A percentile compares a stretch with the other conserved stretches of the same genome.
Conservation (phyloP, 495 filamentous ascomycete species). For the Penicillium samsonianum region DNA sequence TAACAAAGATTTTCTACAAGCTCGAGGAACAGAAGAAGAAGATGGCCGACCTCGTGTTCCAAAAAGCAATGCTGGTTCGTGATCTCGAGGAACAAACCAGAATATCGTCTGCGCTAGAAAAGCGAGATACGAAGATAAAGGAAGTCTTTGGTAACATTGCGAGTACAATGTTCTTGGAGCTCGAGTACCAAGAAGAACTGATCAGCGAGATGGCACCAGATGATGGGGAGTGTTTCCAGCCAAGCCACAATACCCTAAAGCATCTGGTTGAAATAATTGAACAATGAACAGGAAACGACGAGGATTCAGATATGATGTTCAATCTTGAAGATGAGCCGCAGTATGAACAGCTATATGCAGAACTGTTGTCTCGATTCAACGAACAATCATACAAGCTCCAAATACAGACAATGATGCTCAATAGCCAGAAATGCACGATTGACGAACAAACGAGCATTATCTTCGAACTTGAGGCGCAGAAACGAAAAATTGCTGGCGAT, state of each 20-base stretch:
- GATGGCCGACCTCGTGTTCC: neutral
- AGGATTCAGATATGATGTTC: neutral
- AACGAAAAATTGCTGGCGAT: neutral
- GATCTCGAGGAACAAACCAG: neutral
- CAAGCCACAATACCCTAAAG: neutral
- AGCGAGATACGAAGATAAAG: neutral
- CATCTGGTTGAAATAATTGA: neutral
- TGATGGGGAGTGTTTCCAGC: neutral
- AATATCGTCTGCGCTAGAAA: neutral
- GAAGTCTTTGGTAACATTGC: neutral
- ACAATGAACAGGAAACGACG: neutral
- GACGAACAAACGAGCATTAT: neutral
- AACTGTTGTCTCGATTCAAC: neutral
- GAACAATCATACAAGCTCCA: neutral
- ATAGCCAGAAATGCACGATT: neutral
- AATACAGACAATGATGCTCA: neutral
- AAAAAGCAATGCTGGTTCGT: neutral
- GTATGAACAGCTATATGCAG: neutral
- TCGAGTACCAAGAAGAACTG: constrained; percentile 6
- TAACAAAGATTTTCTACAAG: neutral
- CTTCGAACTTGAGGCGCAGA: neutral
- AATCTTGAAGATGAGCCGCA: neutral
- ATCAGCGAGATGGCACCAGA: neutral
- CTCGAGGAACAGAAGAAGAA: neutral
- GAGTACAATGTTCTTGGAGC: neutral